Conservation (phyloP, 2,329 filamentous ascomycete species). For the Monascus ruber region DNA sequence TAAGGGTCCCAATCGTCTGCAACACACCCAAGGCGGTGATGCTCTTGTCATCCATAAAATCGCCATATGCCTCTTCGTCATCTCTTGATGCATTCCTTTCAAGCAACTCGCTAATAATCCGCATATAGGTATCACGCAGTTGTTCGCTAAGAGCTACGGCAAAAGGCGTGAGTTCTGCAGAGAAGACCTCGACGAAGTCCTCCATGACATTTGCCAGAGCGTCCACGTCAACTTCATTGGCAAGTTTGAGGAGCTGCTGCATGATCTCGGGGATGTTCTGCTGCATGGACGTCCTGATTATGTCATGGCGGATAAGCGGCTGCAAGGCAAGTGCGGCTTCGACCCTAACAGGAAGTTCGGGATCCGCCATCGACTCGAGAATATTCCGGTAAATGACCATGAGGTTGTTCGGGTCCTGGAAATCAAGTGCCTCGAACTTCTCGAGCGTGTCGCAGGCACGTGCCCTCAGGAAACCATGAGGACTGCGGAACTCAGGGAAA, state of each 20-base stretch:
- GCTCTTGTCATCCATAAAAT: conserved; percentile 95
- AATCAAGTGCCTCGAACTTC: conserved; percentile 95
- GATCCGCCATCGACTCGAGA: conserved; percentile 89
- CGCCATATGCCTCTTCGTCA: conserved; percentile 69
- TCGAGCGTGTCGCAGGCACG: conserved; percentile 94
- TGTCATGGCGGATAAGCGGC: conserved; percentile 87
- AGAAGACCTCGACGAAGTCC: conserved; percentile 97
- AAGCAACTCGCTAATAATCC: conserved; percentile 82
- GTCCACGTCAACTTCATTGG: conserved; percentile 96
- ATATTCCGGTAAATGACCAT: conserved; percentile 95
- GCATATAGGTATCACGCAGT: conserved; percentile 86
- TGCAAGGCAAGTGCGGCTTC: conserved; percentile 89
- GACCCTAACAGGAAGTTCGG: conserved; percentile 84
- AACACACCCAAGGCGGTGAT: conserved; percentile 93
- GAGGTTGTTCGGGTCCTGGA: conserved; percentile 91
- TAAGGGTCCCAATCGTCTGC: conserved; percentile 94
- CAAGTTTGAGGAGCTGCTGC: conserved; percentile 93
- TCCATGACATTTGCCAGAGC: conserved; percentile 98
- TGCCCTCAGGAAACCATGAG: conserved; percentile 82
- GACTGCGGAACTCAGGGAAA: conserved; percentile 92
- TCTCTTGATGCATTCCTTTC: conserved; percentile 70
- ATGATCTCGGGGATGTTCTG: conserved; percentile 97
- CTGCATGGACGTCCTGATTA: conserved; percentile 92
- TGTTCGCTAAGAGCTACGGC: conserved; percentile 94
- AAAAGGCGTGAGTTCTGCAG: conserved; percentile 91